Evolutionary conservation across 1,284 basidiomycete species (phyloP).

Genomic region (Trametes sp.): DNA sequence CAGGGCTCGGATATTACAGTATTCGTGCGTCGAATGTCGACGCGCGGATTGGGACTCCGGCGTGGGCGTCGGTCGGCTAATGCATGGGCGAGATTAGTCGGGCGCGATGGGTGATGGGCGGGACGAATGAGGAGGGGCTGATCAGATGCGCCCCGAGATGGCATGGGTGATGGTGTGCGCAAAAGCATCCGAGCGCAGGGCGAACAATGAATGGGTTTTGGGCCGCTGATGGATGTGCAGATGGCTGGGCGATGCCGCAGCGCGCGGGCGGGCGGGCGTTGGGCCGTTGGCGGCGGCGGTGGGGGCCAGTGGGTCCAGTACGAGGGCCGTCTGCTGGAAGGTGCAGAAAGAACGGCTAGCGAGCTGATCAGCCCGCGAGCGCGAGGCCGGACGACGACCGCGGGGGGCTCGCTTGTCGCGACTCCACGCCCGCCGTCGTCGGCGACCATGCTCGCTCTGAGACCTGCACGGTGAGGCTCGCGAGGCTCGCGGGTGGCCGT

Average conservation of each 20-base stretch:
- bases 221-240: neutral
- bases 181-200: conserved; percentile 12
- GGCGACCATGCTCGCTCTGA: neutral
- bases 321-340: neutral
- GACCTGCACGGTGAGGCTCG: neutral
- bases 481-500: neutral
- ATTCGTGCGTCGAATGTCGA: neutral
- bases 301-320: conserved; percentile 18
- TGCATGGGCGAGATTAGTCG: neutral
- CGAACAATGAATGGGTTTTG: neutral
- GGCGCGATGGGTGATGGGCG: neutral
- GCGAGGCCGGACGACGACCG: neutral
- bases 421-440: neutral
- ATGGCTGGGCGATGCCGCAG: neutral
- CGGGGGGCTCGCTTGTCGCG: neutral
- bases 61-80: neutral
- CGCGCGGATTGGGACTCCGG: neutral
- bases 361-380: neutral
- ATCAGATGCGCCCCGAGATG: conserved; percentile 10
- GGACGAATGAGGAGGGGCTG: neutral
- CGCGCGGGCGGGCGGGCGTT: no score
- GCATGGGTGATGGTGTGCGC: conserved; percentile 5
- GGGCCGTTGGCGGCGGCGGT: conserved; percentile 6
- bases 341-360: conserved; percentile 1
- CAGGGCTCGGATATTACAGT: no score